Base-by-base conservation (phyloP, 169 alveolate species). In the Babesia divergens region DNA sequence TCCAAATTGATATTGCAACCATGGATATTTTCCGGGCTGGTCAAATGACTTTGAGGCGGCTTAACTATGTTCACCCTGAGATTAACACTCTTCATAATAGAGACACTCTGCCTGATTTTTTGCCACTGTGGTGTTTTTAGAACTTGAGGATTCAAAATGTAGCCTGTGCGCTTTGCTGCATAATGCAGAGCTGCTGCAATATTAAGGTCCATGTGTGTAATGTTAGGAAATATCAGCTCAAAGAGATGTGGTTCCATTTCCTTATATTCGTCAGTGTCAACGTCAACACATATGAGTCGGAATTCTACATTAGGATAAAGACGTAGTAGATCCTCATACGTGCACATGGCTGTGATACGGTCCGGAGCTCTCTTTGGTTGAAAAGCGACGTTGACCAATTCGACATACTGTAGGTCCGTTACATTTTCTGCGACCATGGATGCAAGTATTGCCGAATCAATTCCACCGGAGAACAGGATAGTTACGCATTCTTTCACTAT, bases 201-300 rank as follows among this genome's bases (percentile, higher is more conserved):
- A 64, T 86, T 86, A 47, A 71, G 64, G 62, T 86, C 92, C 92
- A 86, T 86, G 46, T 67, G 84, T 8, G 88, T 82, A 55, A 50
- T 68, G 49, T 82, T 86, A 9, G 92, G 92, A 18, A 82, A 47
- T 2, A 76, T 72, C 2, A 47, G 16, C 0, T 64, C 65, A 54
- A 51, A 77, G 18, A 86, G 68, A 35, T 72, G 35, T 9, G 49
- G 50, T 64, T 86, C 92, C 42, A 69, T 47, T 50, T 76, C 50
- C 49, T 64, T 34, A 60, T 82, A 65, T 13, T 82, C 90, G 7
- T 72, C 72, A 7, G 82, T 31, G 8, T 71, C 42, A 31, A 86
- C 90, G 42, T 86, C 90, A 13, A 86, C 65, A 42, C 68, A 32
- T n/a, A 86, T 65, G 29, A 86, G 67, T 31, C 84, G 49, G 44